Base-by-base conservation (phyloP, 768 basidiomycete genomes). In the Roridomyces roridus region DNA sequence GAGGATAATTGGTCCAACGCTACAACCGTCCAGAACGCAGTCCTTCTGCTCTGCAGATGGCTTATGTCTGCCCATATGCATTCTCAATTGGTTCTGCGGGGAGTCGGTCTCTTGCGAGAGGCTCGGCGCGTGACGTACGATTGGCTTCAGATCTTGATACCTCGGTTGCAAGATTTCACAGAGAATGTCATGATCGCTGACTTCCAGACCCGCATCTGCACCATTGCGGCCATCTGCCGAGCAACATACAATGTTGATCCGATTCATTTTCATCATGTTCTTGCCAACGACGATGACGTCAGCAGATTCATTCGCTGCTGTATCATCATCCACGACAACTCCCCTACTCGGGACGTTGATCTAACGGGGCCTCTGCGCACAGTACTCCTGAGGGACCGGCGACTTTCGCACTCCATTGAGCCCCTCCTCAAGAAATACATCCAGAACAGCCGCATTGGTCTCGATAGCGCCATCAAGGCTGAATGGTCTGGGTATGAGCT, bases 1-100 rank as follows among this genome's bases (percentile, higher is more conserved):
- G 63, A 70, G 55, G 69, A 54, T 3, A 83, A 78, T 51, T 84
- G 82, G 81, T 62, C 72, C 36, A 69, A 75, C 59, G 60, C 59
- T 0, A 51, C 63, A 26, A 63, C 74, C 0, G 61, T 78, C 52
- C 57, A 68, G 46, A 77, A 68, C 6, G 69, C 75, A 21, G 67
- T 72, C 11, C 54, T 72, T 29, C 65, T 82, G 5, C 59, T 65
- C 11, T 57, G 62, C 53, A 76, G 81, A 24, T 56, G 80, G 5
- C 67, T 80, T 23, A 62, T 70, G 2, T 73, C 74, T 20, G 46
- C 50, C 14, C 48, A 29, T 12, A 48, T 24, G 10, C 25, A 56
- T 26, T 14, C 29, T 1, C 39, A 25, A 9, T 25, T 75, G 28
- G 57, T 67, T 10, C 11, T 28, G 21, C 51, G 57, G 1, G 67